Evolutionary conservation across 805 yeast genomes (phyloP).

Genomic region (Starmerella bombi): DNA sequence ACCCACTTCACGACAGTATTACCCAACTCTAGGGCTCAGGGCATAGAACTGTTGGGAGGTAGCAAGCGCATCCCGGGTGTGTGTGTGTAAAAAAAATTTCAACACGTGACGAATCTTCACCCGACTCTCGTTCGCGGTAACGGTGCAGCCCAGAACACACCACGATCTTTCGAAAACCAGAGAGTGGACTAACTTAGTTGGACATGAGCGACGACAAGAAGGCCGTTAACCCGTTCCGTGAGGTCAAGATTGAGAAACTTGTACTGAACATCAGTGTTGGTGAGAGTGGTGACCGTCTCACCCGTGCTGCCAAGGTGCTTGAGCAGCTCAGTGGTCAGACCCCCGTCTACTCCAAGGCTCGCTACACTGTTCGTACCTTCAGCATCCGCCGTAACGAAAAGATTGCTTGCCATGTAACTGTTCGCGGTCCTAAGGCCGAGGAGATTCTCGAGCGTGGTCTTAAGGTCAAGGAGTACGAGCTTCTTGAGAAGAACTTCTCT

Average conservation of each 20-base stretch:
- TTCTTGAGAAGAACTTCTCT: conserved; percentile 87
- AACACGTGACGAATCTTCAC: conserved; percentile 1
- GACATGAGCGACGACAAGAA: conserved; percentile 27
- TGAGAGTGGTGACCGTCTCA: conserved; percentile 99
- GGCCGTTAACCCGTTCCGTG: conserved; percentile 81
- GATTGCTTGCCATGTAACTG: conserved; percentile 97
- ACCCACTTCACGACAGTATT: not conserved
- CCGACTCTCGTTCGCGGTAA: not conserved
- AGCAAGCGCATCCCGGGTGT: not conserved
- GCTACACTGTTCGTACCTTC: conserved; percentile 99
- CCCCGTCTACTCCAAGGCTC: conserved; percentile 99
- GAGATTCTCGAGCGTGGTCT: conserved; percentile 99
- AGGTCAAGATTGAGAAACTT: conserved; percentile 96
- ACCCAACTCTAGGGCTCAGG: not conserved
- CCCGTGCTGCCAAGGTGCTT: conserved; percentile 99
- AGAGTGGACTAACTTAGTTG: conserved; percentile 2
- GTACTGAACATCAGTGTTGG: conserved; percentile 99
- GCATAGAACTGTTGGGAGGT: not conserved
- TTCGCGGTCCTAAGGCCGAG: conserved; percentile 99
- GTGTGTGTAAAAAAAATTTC: not conserved
- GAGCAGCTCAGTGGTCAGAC: conserved; percentile 99
- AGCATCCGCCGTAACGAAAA: conserved; percentile 99
- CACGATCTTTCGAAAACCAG: not conserved
- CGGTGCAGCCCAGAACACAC: not conserved
- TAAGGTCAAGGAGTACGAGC: conserved; percentile 99